Percentiles rank a stretch among this genome's conserved stretches.
phyloP scores from a whole-genome alignment of 2,329 filamentous ascomycete species.

The Zasmidium citrigriseum region DNA sequence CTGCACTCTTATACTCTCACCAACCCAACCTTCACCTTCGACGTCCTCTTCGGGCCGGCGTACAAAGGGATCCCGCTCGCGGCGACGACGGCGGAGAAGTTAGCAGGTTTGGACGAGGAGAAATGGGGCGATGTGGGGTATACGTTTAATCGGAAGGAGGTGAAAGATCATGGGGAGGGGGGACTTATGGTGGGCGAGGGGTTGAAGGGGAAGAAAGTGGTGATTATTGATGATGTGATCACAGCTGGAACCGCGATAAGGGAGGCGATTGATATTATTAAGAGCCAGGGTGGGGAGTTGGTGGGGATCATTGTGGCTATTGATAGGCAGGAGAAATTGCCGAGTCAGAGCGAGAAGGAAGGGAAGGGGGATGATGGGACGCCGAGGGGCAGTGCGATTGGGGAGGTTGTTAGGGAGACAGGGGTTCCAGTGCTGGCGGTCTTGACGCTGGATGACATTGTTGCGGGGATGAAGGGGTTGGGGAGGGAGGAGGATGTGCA shows the following conservation, averaged over 20 bases:
- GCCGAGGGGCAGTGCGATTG: constrained; percentile 77
- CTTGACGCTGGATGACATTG: constrained; percentile 78
- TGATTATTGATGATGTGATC: constrained; percentile 96
- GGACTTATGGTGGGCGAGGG: constrained; percentile 88
- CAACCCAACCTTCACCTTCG: constrained; percentile 60
- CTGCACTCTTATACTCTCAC: constrained; percentile 48
- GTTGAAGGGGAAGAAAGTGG: constrained; percentile 78
- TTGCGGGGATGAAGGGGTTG: constrained; percentile 46
- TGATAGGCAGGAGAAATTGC: constrained; percentile 82
- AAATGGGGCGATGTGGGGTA: constrained; percentile 74
- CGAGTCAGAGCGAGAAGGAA: constrained; percentile 47
- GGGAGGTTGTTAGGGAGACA: constrained; percentile 79
- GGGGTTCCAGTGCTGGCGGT: constrained; percentile 82
- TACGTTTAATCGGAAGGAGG: constrained; percentile 93
- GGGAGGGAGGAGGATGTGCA: constrained; percentile 49
- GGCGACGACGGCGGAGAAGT: constrained; percentile 72
- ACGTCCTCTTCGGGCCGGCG: constrained; percentile 88
- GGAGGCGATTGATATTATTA: constrained; percentile 88
- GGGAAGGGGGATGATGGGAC: constrained; percentile 62
- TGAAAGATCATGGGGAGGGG: constrained; percentile 93
- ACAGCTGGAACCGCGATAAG: constrained; percentile 92
- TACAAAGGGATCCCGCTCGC: constrained; percentile 98
- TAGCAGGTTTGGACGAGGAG: constrained; percentile 67
- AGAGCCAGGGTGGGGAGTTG: constrained; percentile 78
- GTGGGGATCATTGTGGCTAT: constrained; percentile 87